Evolutionary conservation across 2,329 filamentous ascomycete species (phyloP).

Genomic region (Triangularia setosa): DNA sequence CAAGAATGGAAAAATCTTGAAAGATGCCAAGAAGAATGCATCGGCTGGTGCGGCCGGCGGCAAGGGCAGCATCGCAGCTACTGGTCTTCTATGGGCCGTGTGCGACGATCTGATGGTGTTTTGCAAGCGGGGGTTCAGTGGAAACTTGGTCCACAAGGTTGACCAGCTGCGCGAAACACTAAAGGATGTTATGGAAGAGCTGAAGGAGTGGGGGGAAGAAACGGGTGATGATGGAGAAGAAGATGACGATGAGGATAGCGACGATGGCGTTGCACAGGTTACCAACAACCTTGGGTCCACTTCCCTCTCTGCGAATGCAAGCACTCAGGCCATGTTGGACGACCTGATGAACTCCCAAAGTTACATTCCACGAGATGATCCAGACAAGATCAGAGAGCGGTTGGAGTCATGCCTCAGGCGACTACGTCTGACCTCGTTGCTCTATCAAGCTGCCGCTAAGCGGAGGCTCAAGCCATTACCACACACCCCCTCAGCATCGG

Average conservation of each 20-base stretch:
- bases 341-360: constrained; percentile 61
- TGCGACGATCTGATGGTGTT: constrained; percentile 71
- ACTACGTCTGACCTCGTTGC: constrained; percentile 61
- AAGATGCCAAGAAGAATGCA: constrained; percentile 45
- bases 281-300: constrained; percentile 29
- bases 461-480: constrained; percentile 59
- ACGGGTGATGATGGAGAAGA: constrained; percentile 54
- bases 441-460: constrained; percentile 68
- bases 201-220: constrained; percentile 84
- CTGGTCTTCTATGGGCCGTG: constrained; percentile 76
- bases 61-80: constrained; percentile 58
- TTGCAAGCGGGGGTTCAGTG: constrained; percentile 63
- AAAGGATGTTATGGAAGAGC: constrained; percentile 77
- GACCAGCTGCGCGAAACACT: constrained; percentile 71
- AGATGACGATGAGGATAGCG: constrained; percentile 38
- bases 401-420: constrained; percentile 62
- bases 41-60: constrained; percentile 32
- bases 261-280: constrained; percentile 36
- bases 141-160: constrained; percentile 66
- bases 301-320: constrained; percentile 41
- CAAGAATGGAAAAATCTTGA: constrained; percentile 51
- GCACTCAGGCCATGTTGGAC: constrained; percentile 59
- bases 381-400: constrained; percentile 59
- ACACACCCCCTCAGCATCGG: constrained; percentile 21
- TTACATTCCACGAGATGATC: constrained; percentile 61